Percentiles rank a stretch among this genome's conserved stretches.
Conservation (phyloP, 768 basidiomycete species). For the Solioccasus polychromus region DNA sequence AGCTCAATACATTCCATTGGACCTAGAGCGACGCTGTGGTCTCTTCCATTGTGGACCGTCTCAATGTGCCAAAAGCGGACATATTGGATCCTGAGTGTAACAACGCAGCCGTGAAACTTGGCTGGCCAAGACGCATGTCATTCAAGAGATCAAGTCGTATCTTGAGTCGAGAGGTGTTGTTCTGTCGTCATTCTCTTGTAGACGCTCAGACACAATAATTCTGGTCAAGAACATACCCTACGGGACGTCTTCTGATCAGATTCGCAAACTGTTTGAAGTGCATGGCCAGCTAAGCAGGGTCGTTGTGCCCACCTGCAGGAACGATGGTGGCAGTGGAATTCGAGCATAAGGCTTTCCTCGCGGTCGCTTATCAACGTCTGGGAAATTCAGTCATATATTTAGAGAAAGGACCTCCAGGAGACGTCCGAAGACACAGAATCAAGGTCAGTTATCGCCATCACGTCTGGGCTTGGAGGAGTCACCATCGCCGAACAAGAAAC, state of each 20-base stretch:
- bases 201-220: constrained; percentile 75
- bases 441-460: constrained; percentile 8
- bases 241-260: constrained; percentile 71
- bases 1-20: constrained; percentile 19
- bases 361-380: constrained; percentile 81
- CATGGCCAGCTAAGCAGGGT: constrained; percentile 72
- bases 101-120: constrained; percentile 89
- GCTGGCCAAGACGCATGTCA: constrained; percentile 93
- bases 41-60: constrained; percentile 83
- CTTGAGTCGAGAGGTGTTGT: constrained; percentile 75
- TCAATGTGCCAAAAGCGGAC: constrained; percentile 83
- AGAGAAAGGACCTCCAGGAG: constrained; percentile 80
- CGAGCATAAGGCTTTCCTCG: constrained; percentile 73
- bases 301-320: constrained; percentile 85
- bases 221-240: constrained; percentile 97
- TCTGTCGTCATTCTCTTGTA: constrained; percentile 52
- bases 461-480: constrained; percentile 30
- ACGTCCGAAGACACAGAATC: constrained; percentile 24
- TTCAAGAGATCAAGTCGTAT: constrained; percentile 90
- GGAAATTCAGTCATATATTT: constrained; percentile 90
- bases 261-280: constrained; percentile 75
- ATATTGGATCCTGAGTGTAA: constrained; percentile 83
- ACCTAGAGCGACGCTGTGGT: constrained; percentile 90
- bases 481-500: constrained; percentile 44
- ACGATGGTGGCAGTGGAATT: constrained; percentile 93